Evolutionary conservation across 352 stramenopile species (phyloP).

Genomic region (Phytophthora sojae): DNA sequence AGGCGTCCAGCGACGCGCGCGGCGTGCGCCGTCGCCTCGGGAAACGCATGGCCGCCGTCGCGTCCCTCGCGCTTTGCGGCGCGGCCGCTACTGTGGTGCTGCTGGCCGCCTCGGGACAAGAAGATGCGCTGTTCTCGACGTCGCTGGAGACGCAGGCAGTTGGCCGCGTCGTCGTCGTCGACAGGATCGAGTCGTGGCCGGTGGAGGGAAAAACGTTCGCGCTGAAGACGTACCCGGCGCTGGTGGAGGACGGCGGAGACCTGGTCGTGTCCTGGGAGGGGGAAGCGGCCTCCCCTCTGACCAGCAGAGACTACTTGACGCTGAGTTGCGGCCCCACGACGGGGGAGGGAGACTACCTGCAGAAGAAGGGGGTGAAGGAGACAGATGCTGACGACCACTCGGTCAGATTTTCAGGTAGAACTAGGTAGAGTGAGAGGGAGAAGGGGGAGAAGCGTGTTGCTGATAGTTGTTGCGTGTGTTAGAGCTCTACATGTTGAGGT

Average conservation of each 20-base stretch:
- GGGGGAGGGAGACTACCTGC: conserved; percentile 55
- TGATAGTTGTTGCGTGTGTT: background rate
- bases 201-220: conserved; percentile 21
- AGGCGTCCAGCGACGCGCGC: conserved; percentile 11
- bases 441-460: background rate
- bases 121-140: background rate
- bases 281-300: conserved; percentile 3
- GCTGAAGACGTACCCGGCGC: conserved; percentile 46
- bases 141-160: conserved; percentile 1
- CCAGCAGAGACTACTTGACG: conserved; percentile 63
- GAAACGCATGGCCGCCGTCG: conserved; percentile 19
- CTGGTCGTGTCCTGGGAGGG: conserved; percentile 62
- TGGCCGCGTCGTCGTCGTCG: background rate
- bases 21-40: conserved; percentile 4
- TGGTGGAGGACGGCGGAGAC: conserved; percentile 55
- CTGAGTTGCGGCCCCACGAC: conserved; percentile 67
- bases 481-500: conserved; percentile 77
- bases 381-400: conserved; percentile 40
- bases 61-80: conserved; percentile 20
- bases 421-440: background rate
- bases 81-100: conserved; percentile 12
- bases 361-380: conserved; percentile 47
- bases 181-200: background rate
- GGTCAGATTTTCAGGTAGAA: conserved; percentile 58
- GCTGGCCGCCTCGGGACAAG: background rate